phyloP scores from a whole-genome alignment of 164 flowering plant genomes.

The Berberis vulgaris region DNA sequence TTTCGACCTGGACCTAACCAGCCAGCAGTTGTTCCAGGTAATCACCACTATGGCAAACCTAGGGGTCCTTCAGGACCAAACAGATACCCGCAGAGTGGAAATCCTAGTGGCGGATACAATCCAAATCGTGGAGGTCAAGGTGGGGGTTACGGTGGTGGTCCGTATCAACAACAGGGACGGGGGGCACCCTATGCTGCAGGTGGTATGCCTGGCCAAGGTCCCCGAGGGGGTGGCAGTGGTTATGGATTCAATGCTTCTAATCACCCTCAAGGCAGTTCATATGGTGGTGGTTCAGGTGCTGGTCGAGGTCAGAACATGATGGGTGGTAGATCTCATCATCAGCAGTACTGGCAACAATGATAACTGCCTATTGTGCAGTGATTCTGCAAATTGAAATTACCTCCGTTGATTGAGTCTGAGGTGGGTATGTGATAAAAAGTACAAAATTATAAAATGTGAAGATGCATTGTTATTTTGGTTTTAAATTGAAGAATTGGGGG shows the following conservation, averaged over 20 bases:
- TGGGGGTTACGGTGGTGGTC: conserved; percentile 49
- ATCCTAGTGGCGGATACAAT: conserved; percentile 60
- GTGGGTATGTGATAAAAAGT: too few species aligned
- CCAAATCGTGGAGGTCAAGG: conserved; percentile 65
- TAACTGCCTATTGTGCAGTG: too few species aligned
- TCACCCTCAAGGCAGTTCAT: conserved; percentile 57
- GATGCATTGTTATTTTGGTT: too few species aligned
- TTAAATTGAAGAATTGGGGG: too few species aligned
- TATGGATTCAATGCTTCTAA: conserved; percentile 59
- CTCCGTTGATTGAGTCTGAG: too few species aligned
- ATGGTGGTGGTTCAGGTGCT: conserved; percentile 51
- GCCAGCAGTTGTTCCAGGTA: conserved; percentile 52
- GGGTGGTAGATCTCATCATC: conserved; percentile 61
- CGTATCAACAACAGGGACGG: conserved; percentile 74
- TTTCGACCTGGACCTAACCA: conserved; percentile 61
- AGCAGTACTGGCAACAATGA: conserved; percentile 28
- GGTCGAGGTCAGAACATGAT: conserved; percentile 70
- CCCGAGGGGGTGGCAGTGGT: conserved; percentile 46
- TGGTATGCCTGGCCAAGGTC: conserved; percentile 52
- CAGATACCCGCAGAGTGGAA: conserved; percentile 57
- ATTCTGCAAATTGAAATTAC: too few species aligned
- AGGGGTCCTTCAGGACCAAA: conserved; percentile 69
- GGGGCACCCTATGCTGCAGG: conserved; percentile 62
- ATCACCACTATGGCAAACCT: conserved; percentile 75
- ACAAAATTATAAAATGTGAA: too few species aligned